Base-by-base conservation (phyloP, 2,329 filamentous ascomycete genomes). In the Zymoseptoria pseudotritici region DNA sequence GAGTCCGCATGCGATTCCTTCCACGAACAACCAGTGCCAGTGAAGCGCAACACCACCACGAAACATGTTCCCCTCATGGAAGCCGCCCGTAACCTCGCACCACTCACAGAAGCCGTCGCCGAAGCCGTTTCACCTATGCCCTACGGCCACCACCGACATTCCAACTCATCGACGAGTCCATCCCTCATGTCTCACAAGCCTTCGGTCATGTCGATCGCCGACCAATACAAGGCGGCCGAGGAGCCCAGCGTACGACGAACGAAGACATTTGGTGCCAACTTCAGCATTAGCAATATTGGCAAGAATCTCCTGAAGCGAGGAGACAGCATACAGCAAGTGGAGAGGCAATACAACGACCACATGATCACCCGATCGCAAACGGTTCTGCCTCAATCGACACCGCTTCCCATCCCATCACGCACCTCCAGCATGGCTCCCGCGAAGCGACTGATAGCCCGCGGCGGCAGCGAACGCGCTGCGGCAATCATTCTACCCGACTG, bases 401-500 rank as follows among this genome's bases (percentile, higher is more conserved):
- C 46, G 1, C 22, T 3, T 11, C 9, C 57, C 58, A 55, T 58
- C 11, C 61, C 59, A n/a, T 51, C 60, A 13, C 60, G 64, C 13
- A 60, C 53, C 54, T 58, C 64, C 29, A 64, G 60, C 49, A 42
- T 63, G 22, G 54, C 51, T 50, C 63, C 60, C 50, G 59, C 63
- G 8, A 72, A 70, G 63, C 36, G 36, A 52, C 65, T 74, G 64
- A 58, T 73, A 13, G 62, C 72, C 8, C 67, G 72, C 20, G 71
- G 66, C 24, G 71, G 69, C 2, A 70, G 67, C 56, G 71, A 74
- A 62, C 71, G 71, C 19, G 71, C 65, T 4, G 68, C 71, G 7
- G 57, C 66, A 3, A 60, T 73, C 31, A 60, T 64, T 6, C 61
- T 73, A 4, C 72, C 72, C 22, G 64, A 70, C 3, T 73, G 67